Evolutionary conservation across 805 yeast genomes (phyloP), one percentile per base, ranked within the genome.

Genomic region (Wickerhamomyces bisporus): DNA sequence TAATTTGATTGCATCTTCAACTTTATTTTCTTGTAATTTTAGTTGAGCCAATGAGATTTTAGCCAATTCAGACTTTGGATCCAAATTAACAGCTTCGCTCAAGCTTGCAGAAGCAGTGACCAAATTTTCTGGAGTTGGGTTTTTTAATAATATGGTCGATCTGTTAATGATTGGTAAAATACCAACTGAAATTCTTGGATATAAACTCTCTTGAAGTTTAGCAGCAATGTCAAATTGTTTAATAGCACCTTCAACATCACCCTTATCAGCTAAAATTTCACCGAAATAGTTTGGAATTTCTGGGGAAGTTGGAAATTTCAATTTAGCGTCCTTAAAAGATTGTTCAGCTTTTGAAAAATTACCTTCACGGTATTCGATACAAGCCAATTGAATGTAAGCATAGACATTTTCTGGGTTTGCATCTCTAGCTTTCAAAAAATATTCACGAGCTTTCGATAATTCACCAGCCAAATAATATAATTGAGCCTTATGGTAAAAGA

Each of bases 251-350:
- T 61, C 72, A 40, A 75, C 65, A 51, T 85, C 86, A 58, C 82
- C 83, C 53, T 74, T 74, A 60, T 91, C 97, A 45, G 86, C 80
- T 54, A 91, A 72, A 35, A 91, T 81, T 68, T 93, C 98, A 57
- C 98, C 98, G 58, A 81, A 88, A 65, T 88, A 93, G 70, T 87
- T 89, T 68, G 93, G 95, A 52, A 88, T 83, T 62, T 87, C 96
- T 39, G 98, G 86, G 37, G 84, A 75, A 18, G 89, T 75, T 50
- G 96, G 89, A 76, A 86, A 86, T 60, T 73, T 73, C 60, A 72
- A 69, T 55, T 75, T 78, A 26, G 91, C 87, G 43, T 73, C 79
- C 44, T 74, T 71, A 65, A 87, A 87, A 42, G 73, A 65, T 47
- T 73, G 71, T 58, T 77, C 81, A 49, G 91, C 79, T 36, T 71